These are phyloP conservation scores for Leishmania amazonensis DNA, from an alignment of 208 protist genomes.

Conservation along the genomic window DNA sequence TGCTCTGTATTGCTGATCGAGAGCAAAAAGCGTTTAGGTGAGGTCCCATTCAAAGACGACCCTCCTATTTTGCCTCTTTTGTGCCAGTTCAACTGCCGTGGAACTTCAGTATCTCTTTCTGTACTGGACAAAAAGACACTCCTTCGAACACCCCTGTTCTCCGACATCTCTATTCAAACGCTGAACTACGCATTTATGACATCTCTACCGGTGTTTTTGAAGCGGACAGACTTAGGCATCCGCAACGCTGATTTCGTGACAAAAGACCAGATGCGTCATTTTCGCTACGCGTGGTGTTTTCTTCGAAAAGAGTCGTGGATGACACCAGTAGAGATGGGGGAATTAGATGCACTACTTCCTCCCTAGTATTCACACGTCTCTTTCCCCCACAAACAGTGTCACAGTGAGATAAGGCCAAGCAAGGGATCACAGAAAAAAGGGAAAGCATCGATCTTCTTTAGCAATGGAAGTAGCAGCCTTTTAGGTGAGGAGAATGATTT, in stretches of 20 bases:
- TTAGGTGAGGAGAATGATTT: too few relatives aligned
- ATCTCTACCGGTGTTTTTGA: slow-evolving; percentile 79
- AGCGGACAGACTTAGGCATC: slow-evolving; percentile 79
- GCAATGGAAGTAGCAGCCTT: not conserved
- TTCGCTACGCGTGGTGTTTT: slow-evolving; percentile 90
- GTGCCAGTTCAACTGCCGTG: slow-evolving; percentile 56
- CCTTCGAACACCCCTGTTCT: slow-evolving; percentile 53
- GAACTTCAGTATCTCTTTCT: slow-evolving; percentile 62
- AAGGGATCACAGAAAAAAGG: not conserved
- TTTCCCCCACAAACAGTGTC: slow-evolving; percentile 2
- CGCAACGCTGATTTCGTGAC: slow-evolving; percentile 82
- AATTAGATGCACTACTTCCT: slow-evolving; percentile 81
- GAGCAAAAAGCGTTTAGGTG: slow-evolving; percentile 29
- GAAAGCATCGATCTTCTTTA: not conserved
- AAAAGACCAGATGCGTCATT: slow-evolving; percentile 80
- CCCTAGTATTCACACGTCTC: slow-evolving; percentile 29
- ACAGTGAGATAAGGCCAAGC: not conserved
- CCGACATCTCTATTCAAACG: slow-evolving; percentile 65
- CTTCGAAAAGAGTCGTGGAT: slow-evolving; percentile 75
- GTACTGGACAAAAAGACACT: slow-evolving; percentile 51
- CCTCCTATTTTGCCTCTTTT: slow-evolving; percentile 42
- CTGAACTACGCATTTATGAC: slow-evolving; percentile 82
- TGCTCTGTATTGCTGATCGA: slow-evolving; percentile 20
- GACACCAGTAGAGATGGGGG: slow-evolving; percentile 78
- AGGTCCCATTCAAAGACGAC: slow-evolving; percentile 16